Evolutionary conservation across 2,329 filamentous ascomycete species (phyloP), one percentile per base, ranked within the genome.

Genomic region (Talaromyces islandicus): DNA sequence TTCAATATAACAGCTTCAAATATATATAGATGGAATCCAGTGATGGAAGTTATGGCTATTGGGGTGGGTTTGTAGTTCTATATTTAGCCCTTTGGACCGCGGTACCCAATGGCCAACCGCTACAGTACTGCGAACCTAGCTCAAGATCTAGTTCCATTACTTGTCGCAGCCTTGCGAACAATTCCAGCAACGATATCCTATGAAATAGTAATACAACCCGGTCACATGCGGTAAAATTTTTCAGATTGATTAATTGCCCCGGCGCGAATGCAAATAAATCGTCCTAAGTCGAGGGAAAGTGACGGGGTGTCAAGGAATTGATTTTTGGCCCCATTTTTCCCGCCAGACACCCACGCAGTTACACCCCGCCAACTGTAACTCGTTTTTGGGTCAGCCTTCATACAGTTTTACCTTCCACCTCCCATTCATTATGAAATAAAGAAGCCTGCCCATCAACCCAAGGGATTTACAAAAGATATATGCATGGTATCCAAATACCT

Each of bases 91-190:
- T 38, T 7, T n/a, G 17, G 32, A 35, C 12, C 9, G 30, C 4
- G 30, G 30, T 32, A 3, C 10, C 7, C 30, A 35, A 35, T 14
- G 2, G 17, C 35, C 35, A 38, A 38, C 17, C 35, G 29, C 29
- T 30, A n/a, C 35, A n/a, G 35, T 17, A 38, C 51, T 32, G 6
- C 9, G 11, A 50, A 24, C 24, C 43, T 25, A 25, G 43, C 43
- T 50, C 10, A 19, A 25, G 25, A 24, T 41, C 12, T 54, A 35
- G 52, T 14, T 38, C 30, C 53, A 41, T 41, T 2, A 41, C 9
- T 17, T 41, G 53, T 55, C 53, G 53, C 53, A 55, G 53, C 53
- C 19, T 55, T 55, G 53, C 53, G 53, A 38, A 17, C 30, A 41
- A 35, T 27, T 27, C 1, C 35, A n/a, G 14, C 35, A 38, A 38